Percentiles rank a stretch among this genome's conserved stretches.
Conservation (phyloP, 371 early-diverging fungal genomes). For the Zychaea mexicana region DNA sequence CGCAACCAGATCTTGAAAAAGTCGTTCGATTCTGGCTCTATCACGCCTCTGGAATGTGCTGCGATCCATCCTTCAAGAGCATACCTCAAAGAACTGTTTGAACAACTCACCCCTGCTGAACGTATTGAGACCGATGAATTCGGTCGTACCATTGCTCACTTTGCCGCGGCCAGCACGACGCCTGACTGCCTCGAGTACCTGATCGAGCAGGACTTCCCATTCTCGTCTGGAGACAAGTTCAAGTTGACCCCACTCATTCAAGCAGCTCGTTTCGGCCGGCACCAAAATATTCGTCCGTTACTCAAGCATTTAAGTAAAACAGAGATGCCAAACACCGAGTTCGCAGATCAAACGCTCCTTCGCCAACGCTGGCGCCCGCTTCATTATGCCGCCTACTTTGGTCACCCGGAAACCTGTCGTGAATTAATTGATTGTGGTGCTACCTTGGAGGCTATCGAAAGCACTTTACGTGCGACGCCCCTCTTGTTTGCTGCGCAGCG, state of each 20-base stretch:
- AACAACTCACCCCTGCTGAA: constrained; percentile 42
- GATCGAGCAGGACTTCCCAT: constrained; percentile 32
- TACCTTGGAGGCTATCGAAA: constrained; percentile 41
- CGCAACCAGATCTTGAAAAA: constrained; percentile 54
- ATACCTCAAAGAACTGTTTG: constrained; percentile 44
- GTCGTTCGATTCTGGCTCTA: constrained; percentile 24
- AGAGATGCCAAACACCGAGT: constrained; percentile 19
- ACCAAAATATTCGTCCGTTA: constrained; percentile 37
- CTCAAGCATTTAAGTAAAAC: constrained; percentile 31
- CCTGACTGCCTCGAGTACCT: constrained; percentile 52
- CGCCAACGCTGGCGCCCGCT: constrained; percentile 48
- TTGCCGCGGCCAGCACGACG: constrained; percentile 59
- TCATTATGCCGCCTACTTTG: constrained; percentile 61
- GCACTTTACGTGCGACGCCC: constrained; percentile 46
- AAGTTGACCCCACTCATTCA: constrained; percentile 56
- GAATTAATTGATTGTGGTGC: constrained; percentile 50
- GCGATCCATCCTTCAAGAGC: constrained; percentile 47
- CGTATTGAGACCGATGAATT: constrained; percentile 38
- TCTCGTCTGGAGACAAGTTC: constrained; percentile 37
- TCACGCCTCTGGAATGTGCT: constrained; percentile 53
- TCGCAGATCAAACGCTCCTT: constrained; percentile 45
- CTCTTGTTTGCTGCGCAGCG: constrained; percentile 48
- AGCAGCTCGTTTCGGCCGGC: constrained; percentile 57
- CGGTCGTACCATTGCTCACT: constrained; percentile 57
- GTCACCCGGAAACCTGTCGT: constrained; percentile 48